Evolutionary conservation across 768 basidiomycete genomes (phyloP), one percentile per base, ranked within the genome.

Genomic region (Cubamyces sp.): DNA sequence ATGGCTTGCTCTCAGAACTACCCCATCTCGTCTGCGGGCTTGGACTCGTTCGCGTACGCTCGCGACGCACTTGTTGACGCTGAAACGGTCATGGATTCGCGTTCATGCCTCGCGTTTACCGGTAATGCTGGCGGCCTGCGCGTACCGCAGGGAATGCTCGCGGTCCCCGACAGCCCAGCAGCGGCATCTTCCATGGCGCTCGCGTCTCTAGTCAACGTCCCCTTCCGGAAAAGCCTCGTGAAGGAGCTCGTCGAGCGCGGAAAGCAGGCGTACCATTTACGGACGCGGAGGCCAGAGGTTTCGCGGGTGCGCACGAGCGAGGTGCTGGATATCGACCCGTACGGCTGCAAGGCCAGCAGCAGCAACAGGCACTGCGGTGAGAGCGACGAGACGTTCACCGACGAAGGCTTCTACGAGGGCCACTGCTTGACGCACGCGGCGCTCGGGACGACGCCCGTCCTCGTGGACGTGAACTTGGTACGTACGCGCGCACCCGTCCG

Each of bases 351-450:
- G 48, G 41, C 41, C 40, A 30, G 19, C 9, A 50, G n/a, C 9
- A 50, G n/a, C 47, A 11, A 15, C 39, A 23, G 12, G 8, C 55
- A 28, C 18, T 12, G 62, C 59, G 37, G 46, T 37, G 40, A 57
- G 42, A 42, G 48, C 42, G 55, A 60, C 21, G 61, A 61, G 46
- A 55, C 51, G 6, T 58, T 64, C 34, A 63, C 66, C 5, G 68
- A 70, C 64, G 71, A 73, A 52, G 70, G 69, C 2, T 68, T 73
- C 57, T 73, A 62, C 53, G 71, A 73, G 60, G 71, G 64, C 49
- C 63, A 60, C 15, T 42, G 64, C 34, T 64, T 66, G 21, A 66
- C 66, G n/a, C 41, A 42, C 15, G 60, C 59, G 8, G 68, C 66
- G 23, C 54, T 60, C 49, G 65, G 52, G 26, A 57, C 53, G 34